These are phyloP conservation scores for Aspergillus awamori DNA, from an alignment of 2,329 filamentous ascomycete genomes.

Conservation along the genomic window DNA sequence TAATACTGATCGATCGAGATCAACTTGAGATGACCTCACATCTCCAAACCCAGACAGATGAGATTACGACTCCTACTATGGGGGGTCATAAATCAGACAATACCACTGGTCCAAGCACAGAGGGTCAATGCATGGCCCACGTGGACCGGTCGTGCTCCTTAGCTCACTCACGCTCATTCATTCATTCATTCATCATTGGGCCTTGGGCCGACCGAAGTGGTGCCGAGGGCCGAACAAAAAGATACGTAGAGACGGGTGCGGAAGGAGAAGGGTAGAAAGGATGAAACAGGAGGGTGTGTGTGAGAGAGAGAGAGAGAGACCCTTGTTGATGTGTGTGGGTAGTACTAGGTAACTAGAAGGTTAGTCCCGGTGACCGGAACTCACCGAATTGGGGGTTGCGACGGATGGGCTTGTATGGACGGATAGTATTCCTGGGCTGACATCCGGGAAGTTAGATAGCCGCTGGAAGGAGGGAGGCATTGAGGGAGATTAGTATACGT, in stretches of 20 bases:
- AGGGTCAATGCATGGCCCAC: constrained; percentile 9
- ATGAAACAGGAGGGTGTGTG: not conserved
- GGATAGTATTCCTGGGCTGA: not conserved
- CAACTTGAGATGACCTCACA: no score
- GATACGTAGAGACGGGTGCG: not conserved
- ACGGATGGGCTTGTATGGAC: not conserved
- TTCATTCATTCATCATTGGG: not conserved
- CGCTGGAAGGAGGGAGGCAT: no score
- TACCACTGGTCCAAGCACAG: no score
- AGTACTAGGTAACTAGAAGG: not conserved
- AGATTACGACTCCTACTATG: no score
- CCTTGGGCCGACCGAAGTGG: not conserved
- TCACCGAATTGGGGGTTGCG: not conserved
- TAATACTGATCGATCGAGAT: no score
- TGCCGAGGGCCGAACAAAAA: not conserved
- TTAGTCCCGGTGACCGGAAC: constrained; percentile 7
- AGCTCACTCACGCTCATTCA: no score
- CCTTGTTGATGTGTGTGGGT: not conserved
- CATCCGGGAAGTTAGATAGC: not conserved
- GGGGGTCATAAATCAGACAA: no score
- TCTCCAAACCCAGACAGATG: no score
- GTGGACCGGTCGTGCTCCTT: constrained; percentile 14
- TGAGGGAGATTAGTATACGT: not conserved
- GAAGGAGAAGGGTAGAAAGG: not conserved
- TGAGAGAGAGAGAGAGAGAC: not conserved